Evolutionary conservation across 768 basidiomycete genomes (phyloP).

Genomic region (Harrya chromipes): DNA sequence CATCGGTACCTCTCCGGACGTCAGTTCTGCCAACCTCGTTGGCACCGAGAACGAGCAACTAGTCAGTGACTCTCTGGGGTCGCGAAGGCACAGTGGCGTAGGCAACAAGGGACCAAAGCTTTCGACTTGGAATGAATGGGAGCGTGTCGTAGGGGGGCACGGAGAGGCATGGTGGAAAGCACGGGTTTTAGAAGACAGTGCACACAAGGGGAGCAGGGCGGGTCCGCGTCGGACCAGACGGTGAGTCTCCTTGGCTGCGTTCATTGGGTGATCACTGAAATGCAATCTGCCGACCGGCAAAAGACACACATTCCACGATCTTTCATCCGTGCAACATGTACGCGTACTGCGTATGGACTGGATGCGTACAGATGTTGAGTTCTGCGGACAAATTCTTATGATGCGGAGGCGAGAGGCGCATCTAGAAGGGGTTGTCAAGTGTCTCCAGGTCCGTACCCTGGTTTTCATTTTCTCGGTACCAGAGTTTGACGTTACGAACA

Average conservation of each 20-base stretch:
- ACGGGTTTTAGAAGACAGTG: slow-evolving; percentile 13
- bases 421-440: slow-evolving; percentile 58
- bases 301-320: slow-evolving; percentile 66
- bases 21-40: slow-evolving; percentile 26
- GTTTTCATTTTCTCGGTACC: slow-evolving; percentile 7
- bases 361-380: slow-evolving; percentile 77
- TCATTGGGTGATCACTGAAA: background rate
- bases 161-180: slow-evolving; percentile 21
- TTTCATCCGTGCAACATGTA: slow-evolving; percentile 45
- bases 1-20: slow-evolving; percentile 30
- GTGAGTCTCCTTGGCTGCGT: slow-evolving; percentile 5
- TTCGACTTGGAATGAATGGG: slow-evolving; percentile 48
- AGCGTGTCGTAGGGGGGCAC: slow-evolving; percentile 17
- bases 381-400: slow-evolving; percentile 70
- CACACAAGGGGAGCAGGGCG: slow-evolving; percentile 8
- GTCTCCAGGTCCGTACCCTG: slow-evolving; percentile 45
- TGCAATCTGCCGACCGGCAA: slow-evolving; percentile 24
- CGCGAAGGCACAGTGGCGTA: slow-evolving; percentile 1
- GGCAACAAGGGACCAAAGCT: slow-evolving; percentile 33
- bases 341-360: slow-evolving; percentile 53
- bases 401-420: slow-evolving; percentile 68
- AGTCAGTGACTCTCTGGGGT: slow-evolving; percentile 1
- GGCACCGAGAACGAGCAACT: slow-evolving; percentile 16
- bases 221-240: slow-evolving; percentile 28
- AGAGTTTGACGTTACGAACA: slow-evolving; percentile 3